Conservation (phyloP, 2,329 filamentous ascomycete genomes). For the Penicillium glabrum region DNA sequence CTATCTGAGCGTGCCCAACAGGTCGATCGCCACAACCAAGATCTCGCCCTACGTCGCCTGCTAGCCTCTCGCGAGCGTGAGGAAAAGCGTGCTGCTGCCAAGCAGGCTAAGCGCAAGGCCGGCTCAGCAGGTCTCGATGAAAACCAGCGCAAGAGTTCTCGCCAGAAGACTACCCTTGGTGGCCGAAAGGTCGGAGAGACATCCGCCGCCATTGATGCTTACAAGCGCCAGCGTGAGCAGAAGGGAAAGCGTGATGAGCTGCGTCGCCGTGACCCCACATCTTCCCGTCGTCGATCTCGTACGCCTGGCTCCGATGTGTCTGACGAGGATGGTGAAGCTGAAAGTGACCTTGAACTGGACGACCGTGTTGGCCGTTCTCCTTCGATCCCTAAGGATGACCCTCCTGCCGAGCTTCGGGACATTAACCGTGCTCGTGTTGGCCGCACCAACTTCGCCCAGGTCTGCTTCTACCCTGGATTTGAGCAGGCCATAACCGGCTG, state of each 20-base stretch:
- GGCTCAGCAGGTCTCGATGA: conserved; percentile 77
- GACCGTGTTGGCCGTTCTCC: conserved; percentile 55
- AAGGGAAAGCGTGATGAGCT: conserved; percentile 52
- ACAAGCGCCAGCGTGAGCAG: conserved; percentile 61
- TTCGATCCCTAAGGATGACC: conserved; percentile 60
- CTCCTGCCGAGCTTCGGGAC: conserved; percentile 73
- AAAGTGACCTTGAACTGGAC: conserved; percentile 79
- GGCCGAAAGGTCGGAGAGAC: conserved; percentile 68
- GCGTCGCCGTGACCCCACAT: conserved; percentile 43
- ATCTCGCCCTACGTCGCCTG: conserved; percentile 75
- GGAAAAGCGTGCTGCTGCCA: conserved; percentile 49
- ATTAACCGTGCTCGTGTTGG: conserved; percentile 82
- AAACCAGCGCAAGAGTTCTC: conserved; percentile 69
- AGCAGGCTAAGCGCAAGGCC: conserved; percentile 70
- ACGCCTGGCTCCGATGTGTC: conserved; percentile 62
- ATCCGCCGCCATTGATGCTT: conserved; percentile 71
- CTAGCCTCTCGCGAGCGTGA: conserved; percentile 67
- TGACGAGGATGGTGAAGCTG: conserved; percentile 65
- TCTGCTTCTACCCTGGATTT: conserved; percentile 92
- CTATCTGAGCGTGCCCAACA: conserved; percentile 84
- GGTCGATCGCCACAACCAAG: conserved; percentile 78
- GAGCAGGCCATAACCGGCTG: conserved; percentile 78
- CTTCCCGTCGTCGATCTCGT: conserved; percentile 58
- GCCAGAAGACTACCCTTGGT: conserved; percentile 67
- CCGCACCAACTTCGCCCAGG: conserved; percentile 79